Conservation (phyloP, 2,329 filamentous ascomycete genomes). For the Penicillium sp. region DNA sequence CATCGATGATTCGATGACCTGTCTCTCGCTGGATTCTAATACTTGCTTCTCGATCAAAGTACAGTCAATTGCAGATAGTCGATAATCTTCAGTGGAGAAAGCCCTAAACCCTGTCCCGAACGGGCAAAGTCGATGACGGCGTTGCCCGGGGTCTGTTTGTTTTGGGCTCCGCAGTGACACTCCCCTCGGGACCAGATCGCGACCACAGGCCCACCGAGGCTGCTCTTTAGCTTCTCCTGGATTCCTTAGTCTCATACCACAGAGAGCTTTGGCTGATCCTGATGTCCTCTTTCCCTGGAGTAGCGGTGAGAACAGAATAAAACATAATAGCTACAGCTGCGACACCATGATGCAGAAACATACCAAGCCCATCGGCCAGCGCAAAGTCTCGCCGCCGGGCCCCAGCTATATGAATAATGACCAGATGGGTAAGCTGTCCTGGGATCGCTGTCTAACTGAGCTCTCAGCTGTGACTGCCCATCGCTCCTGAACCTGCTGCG, state of each 20-base stretch:
- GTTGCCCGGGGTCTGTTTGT: slow-evolving; percentile 31
- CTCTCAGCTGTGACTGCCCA: not conserved
- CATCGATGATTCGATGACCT: too few species aligned
- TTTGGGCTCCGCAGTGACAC: slow-evolving; percentile 16
- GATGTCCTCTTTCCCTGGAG: slow-evolving; percentile 13
- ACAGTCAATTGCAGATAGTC: too few species aligned
- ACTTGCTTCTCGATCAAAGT: too few species aligned
- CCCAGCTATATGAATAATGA: slow-evolving; percentile 50
- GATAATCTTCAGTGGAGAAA: slow-evolving; percentile 2
- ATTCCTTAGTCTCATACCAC: not conserved
- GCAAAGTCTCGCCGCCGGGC: slow-evolving; percentile 50
- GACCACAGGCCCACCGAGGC: slow-evolving; percentile 6
- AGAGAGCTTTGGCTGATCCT: slow-evolving; percentile 8
- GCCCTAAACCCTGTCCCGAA: slow-evolving; percentile 22
- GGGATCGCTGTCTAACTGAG: not conserved
- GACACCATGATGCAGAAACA: slow-evolving; percentile 42
- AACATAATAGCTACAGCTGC: not conserved
- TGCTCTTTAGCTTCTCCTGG: not conserved
- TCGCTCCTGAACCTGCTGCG: not conserved
- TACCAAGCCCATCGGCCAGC: slow-evolving; percentile 36
- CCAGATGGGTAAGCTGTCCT: slow-evolving; percentile 46
- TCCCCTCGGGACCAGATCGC: slow-evolving; percentile 9
- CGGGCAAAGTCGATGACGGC: slow-evolving; percentile 12
- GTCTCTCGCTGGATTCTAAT: too few species aligned
- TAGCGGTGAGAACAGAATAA: not conserved